Base-by-base conservation (phyloP, 306 rosid genomes). In the Dryas octopetala region DNA sequence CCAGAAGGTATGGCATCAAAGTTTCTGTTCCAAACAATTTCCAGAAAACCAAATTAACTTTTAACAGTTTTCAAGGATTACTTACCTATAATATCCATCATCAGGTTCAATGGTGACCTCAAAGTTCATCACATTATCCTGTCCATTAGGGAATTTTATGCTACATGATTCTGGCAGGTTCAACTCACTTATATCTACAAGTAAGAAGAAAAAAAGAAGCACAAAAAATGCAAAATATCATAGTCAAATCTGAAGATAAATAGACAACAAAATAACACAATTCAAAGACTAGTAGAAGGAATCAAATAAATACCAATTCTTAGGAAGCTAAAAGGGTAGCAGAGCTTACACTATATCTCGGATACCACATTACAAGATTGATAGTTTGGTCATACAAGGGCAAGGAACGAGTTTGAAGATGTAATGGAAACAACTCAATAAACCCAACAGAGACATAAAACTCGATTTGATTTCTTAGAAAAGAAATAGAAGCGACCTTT, bases 31-130 rank as follows among this genome's bases (percentile, higher is more conserved):
- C 7, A 40, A 15, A 54, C 49, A 62, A 23, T n/a, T 0, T 57
- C 43, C 9, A 40, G 5, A 7, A 69, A 64, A 68, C 54, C 44
- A 12, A 55, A 5, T 47, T 26, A 16, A 13, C 23, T 48, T 67
- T 68, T 3, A 12, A 58, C 72, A 68, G 52, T 49, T 1, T 4
- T 32, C 53, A 16, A 14, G 48, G 58, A 45, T 47, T n/a, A 62
- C 87, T 76, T 77, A 84, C 88, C n/a, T 55, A 60, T 77, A 84
- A 43, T 77, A 84, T 53, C 88, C 88, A 16, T 74, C 83, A 46
- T 84, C 78, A 19, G 88, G 88, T 47, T 62, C 64, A 74, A 84
- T 70, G 47, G 83, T 72, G 38, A 84, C 83, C 76, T 81, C 83
- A 59, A 84, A 84, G 73, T 77, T 66, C 85, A 84, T 84, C 67